Percentiles rank a stretch among this genome's conserved stretches.
phyloP scores from a whole-genome alignment of 2,329 filamentous ascomycete genomes.

The Cladophialophora chaetospira region DNA sequence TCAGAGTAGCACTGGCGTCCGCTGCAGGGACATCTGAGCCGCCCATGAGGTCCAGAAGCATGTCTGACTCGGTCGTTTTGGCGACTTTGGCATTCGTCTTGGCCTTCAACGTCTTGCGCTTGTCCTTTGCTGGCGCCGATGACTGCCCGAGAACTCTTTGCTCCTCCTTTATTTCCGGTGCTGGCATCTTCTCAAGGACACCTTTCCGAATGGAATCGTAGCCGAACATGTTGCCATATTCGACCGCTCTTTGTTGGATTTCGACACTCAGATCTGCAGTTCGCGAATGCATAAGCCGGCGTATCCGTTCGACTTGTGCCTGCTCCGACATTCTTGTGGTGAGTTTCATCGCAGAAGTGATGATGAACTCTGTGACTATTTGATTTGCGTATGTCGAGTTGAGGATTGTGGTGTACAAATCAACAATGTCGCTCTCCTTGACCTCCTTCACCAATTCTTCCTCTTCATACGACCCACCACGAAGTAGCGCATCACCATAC shows the following conservation, averaged over 20 bases:
- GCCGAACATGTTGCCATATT: slow-evolving; percentile 92
- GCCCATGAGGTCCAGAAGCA: slow-evolving; percentile 90
- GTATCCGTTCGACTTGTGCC: slow-evolving; percentile 82
- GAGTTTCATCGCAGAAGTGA: slow-evolving; percentile 92
- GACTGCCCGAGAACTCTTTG: slow-evolving; percentile 86
- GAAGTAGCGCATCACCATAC: slow-evolving; percentile 87
- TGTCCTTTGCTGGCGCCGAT: slow-evolving; percentile 57
- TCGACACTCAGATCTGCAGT: slow-evolving; percentile 91
- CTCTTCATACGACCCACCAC: slow-evolving; percentile 88
- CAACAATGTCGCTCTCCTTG: slow-evolving; percentile 85
- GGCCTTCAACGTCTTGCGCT: slow-evolving; percentile 67
- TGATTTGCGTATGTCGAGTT: slow-evolving; percentile 94
- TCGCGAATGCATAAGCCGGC: slow-evolving; percentile 73
- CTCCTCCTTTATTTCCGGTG: slow-evolving; percentile 94
- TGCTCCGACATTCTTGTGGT: slow-evolving; percentile 82
- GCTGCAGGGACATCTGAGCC: slow-evolving; percentile 66
- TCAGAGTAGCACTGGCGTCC: slow-evolving; percentile 56
- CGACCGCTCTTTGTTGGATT: slow-evolving; percentile 91
- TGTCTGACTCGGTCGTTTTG: slow-evolving; percentile 78
- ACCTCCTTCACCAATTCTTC: slow-evolving; percentile 83
- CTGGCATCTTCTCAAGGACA: slow-evolving; percentile 95
- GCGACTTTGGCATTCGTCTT: slow-evolving; percentile 75
- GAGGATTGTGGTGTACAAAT: slow-evolving; percentile 87
- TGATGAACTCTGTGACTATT: slow-evolving; percentile 90
- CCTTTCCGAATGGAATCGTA: slow-evolving; percentile 85